These are phyloP conservation scores for Huntiella moniliformis DNA, from an alignment of 2,329 filamentous ascomycete species.

Conservation along the genomic window DNA sequence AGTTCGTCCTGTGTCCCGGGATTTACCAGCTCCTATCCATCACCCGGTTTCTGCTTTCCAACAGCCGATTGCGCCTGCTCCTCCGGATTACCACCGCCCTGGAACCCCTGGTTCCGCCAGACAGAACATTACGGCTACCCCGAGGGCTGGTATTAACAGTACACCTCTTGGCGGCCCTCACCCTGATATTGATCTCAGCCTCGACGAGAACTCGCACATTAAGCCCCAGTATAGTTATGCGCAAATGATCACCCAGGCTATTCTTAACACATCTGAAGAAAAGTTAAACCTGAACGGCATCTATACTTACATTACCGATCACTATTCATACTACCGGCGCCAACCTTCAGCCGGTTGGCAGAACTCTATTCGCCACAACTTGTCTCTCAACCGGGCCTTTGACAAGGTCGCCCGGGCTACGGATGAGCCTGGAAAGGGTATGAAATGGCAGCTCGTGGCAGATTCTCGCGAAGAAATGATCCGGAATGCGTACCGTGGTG, in stretches of 20 bases:
- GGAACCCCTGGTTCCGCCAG: slow-evolving; percentile 32
- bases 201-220: slow-evolving; percentile 70
- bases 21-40: slow-evolving; percentile 11
- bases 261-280: slow-evolving; percentile 67
- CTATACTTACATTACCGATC: slow-evolving; percentile 77
- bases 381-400: slow-evolving; percentile 88
- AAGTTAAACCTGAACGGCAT: slow-evolving; percentile 85
- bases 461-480: slow-evolving; percentile 77
- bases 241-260: slow-evolving; percentile 91
- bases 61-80: slow-evolving; percentile 37
- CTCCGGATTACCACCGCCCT: slow-evolving; percentile 39
- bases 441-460: slow-evolving; percentile 92
- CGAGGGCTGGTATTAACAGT: slow-evolving; percentile 7
- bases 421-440: slow-evolving; percentile 92
- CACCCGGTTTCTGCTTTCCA: slow-evolving; percentile 15
- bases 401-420: slow-evolving; percentile 82
- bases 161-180: slow-evolving; percentile 14
- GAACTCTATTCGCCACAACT: slow-evolving; percentile 93
- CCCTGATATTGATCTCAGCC: slow-evolving; percentile 53
- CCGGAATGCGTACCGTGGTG: slow-evolving; percentile 46
- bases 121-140: slow-evolving; percentile 4
- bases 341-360: slow-evolving; percentile 72
- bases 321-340: slow-evolving; percentile 84
- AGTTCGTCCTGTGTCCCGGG: slow-evolving; percentile 1
- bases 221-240: slow-evolving; percentile 96